Percentiles rank a stretch among this genome's conserved stretches.
These are phyloP conservation scores for Russula abietina DNA, from an alignment of 768 basidiomycete species.

Conservation along the genomic window DNA sequence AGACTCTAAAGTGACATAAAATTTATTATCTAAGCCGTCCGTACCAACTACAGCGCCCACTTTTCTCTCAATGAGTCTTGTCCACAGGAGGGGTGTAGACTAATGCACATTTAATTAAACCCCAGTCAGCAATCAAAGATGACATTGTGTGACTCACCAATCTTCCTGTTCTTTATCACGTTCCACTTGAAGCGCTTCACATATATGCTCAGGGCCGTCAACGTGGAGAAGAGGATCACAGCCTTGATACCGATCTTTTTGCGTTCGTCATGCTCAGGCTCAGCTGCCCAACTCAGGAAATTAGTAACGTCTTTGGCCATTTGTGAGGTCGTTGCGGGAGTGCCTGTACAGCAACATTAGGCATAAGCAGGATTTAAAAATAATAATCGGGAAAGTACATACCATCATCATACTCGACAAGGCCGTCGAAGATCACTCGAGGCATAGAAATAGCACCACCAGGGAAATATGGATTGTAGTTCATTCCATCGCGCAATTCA, in stretches of 20 bases:
- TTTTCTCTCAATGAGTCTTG: constrained; percentile 35
- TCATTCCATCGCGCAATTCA: constrained; percentile 94
- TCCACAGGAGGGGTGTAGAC: constrained; percentile 58
- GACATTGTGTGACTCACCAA: constrained; percentile 47
- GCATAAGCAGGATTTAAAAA: neutral
- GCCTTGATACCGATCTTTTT: constrained; percentile 97
- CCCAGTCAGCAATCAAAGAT: neutral
- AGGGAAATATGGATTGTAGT: constrained; percentile 99
- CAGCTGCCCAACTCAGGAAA: constrained; percentile 95
- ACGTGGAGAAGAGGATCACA: constrained; percentile 82
- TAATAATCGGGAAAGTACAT: constrained; percentile 27
- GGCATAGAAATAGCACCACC: constrained; percentile 99
- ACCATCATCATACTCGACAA: constrained; percentile 97
- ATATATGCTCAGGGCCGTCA: constrained; percentile 77
- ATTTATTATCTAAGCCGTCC: constrained; percentile 12
- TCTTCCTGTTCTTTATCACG: constrained; percentile 88
- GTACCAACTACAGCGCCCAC: constrained; percentile 1
- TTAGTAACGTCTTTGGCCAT: constrained; percentile 99
- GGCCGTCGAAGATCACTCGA: constrained; percentile 88
- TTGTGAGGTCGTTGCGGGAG: constrained; percentile 93
- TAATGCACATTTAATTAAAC: constrained; percentile 28
- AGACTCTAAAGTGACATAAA: constrained; percentile 13
- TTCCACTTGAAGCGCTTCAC: constrained; percentile 96
- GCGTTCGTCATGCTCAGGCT: constrained; percentile 96
- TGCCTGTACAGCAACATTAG: constrained; percentile 44